phyloP scores from a whole-genome alignment of 768 basidiomycete species.

The Multifurca ochricompacta region DNA sequence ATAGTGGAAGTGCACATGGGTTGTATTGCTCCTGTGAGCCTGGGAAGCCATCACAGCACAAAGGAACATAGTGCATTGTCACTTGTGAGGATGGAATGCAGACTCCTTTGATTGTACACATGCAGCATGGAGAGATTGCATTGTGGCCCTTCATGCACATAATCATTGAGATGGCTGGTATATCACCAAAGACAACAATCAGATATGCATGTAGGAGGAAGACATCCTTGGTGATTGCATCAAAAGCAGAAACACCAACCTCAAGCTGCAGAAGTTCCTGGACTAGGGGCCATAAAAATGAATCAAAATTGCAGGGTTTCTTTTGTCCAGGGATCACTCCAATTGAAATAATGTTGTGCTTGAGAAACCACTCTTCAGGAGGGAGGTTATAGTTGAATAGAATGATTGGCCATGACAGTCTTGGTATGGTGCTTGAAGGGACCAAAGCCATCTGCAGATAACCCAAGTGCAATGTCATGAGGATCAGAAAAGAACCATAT shows the following conservation, averaged over 20 bases:
- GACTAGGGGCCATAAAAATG: slow-evolving; percentile 32
- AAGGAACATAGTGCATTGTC: background rate
- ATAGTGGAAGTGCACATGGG: slow-evolving; percentile 19
- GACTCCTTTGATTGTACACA: slow-evolving; percentile 30
- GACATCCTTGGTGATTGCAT: slow-evolving; percentile 22
- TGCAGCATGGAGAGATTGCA: slow-evolving; percentile 30
- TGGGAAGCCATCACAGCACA: background rate
- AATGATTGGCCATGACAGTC: slow-evolving; percentile 36
- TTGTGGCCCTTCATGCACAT: slow-evolving; percentile 39
- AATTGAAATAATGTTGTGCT: slow-evolving; percentile 31
- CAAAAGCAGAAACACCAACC: slow-evolving; percentile 32
- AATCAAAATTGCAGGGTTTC: slow-evolving; percentile 34
- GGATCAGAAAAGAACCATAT: slow-evolving; percentile 33
- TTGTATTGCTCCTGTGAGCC: background rate
- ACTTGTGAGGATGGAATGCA: slow-evolving; percentile 4
- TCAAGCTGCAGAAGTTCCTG: slow-evolving; percentile 32
- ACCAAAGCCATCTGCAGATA: slow-evolving; percentile 37
- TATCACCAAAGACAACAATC: slow-evolving; percentile 29
- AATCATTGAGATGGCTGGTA: slow-evolving; percentile 27
- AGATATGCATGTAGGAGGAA: slow-evolving; percentile 30
- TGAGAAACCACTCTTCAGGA: slow-evolving; percentile 32
- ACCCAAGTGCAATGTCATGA: slow-evolving; percentile 35
- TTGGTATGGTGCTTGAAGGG: slow-evolving; percentile 29
- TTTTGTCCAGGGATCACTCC: slow-evolving; percentile 41
- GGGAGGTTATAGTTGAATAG: slow-evolving; percentile 37